Percentiles rank a stretch among this genome's conserved stretches.
Evolutionary conservation across 1,284 basidiomycete species (phyloP).

Genomic region (Apiotrichum gracile): DNA sequence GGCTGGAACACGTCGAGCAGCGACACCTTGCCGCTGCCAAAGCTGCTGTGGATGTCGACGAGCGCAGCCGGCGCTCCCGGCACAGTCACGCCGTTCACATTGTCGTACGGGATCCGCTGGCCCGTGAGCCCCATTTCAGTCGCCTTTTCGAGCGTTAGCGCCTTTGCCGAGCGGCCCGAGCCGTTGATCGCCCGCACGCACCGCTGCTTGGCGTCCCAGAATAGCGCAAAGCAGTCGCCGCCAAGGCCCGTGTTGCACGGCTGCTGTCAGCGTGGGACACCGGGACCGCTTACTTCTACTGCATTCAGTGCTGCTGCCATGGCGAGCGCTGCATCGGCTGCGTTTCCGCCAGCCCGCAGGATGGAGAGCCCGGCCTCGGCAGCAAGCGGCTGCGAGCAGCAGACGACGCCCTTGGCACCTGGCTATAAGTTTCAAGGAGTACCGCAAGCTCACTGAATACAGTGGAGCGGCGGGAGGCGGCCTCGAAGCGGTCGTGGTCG

Average conservation of each 20-base stretch:
- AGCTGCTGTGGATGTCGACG: conserved; percentile 72
- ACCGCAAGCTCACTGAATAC: conserved; percentile 55
- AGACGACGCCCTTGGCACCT: conserved; percentile 76
- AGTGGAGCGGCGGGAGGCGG: conserved; percentile 21
- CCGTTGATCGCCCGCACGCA: conserved; percentile 56
- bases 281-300: background rate
- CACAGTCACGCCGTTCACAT: conserved; percentile 83
- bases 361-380: conserved; percentile 77
- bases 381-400: conserved; percentile 78
- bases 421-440: conserved; percentile 62
- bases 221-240: conserved; percentile 81
- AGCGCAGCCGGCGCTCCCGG: conserved; percentile 86
- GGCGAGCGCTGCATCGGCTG: conserved; percentile 48
- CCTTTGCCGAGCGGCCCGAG: conserved; percentile 67
- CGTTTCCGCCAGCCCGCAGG: conserved; percentile 76
- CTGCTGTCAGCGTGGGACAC: background rate
- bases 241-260: conserved; percentile 40
- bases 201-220: conserved; percentile 72
- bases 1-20: conserved; percentile 71
- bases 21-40: conserved; percentile 71
- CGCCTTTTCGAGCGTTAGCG: conserved; percentile 66
- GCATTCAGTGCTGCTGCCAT: conserved; percentile 19
- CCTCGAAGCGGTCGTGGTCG: conserved; percentile 12
- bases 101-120: conserved; percentile 56
- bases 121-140: conserved; percentile 61